These are phyloP conservation scores for Colletotrichum limetticola DNA, from an alignment of 2,329 filamentous ascomycete genomes.

Conservation along the genomic window DNA sequence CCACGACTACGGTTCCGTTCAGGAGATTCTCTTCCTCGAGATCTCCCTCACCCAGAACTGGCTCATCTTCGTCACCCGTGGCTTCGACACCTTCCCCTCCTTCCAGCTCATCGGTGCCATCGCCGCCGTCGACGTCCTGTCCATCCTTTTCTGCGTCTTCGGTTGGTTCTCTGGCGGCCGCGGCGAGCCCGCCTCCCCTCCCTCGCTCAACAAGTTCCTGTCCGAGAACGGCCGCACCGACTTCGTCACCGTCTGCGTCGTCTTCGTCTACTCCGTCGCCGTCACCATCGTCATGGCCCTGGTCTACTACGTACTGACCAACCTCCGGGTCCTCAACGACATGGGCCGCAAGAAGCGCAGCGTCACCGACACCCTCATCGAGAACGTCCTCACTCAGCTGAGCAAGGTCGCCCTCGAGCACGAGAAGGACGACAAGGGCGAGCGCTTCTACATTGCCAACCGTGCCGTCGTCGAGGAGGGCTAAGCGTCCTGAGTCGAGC, in stretches of 20 bases:
- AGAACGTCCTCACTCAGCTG: conserved; percentile 63
- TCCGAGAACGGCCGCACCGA: conserved; percentile 54
- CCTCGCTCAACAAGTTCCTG: conserved; percentile 44
- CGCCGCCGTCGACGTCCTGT: conserved; percentile 75
- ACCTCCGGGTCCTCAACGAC: conserved; percentile 67
- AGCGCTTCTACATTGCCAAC: conserved; percentile 36
- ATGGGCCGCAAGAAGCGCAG: conserved; percentile 71
- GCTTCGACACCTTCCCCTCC: conserved; percentile 77
- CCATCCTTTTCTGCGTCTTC: conserved; percentile 80
- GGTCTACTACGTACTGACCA: conserved; percentile 71
- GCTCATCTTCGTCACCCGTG: conserved; percentile 82
- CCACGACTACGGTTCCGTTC: conserved; percentile 78
- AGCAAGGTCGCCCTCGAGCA: conserved; percentile 72
- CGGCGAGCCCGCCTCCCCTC: conserved; percentile 46
- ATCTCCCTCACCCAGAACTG: conserved; percentile 81
- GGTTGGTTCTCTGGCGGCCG: conserved; percentile 73
- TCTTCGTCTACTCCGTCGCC: conserved; percentile 75
- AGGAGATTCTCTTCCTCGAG: conserved; percentile 80
- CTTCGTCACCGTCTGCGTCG: conserved; percentile 70
- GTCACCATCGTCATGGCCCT: conserved; percentile 74
- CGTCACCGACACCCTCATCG: conserved; percentile 38
- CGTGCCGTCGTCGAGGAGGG: conserved; percentile 36
- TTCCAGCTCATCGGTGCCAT: conserved; percentile 80
- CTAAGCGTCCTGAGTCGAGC: conserved; percentile 3
- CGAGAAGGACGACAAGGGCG: conserved; percentile 58